A percentile compares a stretch with the other conserved stretches of the same genome.
These are phyloP conservation scores for Fusarium secorum DNA, from an alignment of 2,329 filamentous ascomycete genomes.

Conservation along the genomic window DNA sequence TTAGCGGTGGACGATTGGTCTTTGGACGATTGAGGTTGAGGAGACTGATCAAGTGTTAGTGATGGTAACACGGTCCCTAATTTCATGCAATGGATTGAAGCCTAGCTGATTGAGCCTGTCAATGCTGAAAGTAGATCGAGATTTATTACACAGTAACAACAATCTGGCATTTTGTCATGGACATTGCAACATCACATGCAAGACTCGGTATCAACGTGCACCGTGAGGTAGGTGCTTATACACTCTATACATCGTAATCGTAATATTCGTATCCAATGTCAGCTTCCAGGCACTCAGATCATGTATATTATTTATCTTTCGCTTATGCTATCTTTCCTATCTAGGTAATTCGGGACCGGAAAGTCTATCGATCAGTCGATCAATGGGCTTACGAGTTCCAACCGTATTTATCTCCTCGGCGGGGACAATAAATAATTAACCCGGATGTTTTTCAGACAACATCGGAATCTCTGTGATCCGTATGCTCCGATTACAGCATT, in stretches of 20 bases:
- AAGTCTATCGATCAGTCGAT: slow-evolving; percentile 20
- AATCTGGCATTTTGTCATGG: not conserved
- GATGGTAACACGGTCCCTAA: not conserved
- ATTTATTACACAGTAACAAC: not conserved
- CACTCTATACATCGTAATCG: not conserved
- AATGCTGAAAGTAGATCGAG: slow-evolving; percentile 1
- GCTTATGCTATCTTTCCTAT: slow-evolving; percentile 17
- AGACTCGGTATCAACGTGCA: not conserved
- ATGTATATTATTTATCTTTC: not conserved
- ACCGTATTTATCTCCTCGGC: not conserved
- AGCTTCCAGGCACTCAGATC: not conserved
- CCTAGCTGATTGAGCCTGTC: not conserved
- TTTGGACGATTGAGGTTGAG: not conserved
- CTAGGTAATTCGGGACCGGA: slow-evolving; percentile 7
- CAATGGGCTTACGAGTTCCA: slow-evolving; percentile 14
- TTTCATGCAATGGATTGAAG: not conserved
- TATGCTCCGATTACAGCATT: slow-evolving; percentile 19
- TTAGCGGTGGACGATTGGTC: slow-evolving; percentile 16
- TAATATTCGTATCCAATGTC: slow-evolving; percentile 11
- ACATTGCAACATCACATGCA: not conserved
- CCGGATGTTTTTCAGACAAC: not conserved
- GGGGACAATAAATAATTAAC: not conserved
- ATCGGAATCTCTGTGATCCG: slow-evolving; percentile 24
- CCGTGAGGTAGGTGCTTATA: not conserved
- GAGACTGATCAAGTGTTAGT: not conserved